phyloP scores from a whole-genome alignment of 2,329 filamentous ascomycete species.

The Helotiales sp. region DNA sequence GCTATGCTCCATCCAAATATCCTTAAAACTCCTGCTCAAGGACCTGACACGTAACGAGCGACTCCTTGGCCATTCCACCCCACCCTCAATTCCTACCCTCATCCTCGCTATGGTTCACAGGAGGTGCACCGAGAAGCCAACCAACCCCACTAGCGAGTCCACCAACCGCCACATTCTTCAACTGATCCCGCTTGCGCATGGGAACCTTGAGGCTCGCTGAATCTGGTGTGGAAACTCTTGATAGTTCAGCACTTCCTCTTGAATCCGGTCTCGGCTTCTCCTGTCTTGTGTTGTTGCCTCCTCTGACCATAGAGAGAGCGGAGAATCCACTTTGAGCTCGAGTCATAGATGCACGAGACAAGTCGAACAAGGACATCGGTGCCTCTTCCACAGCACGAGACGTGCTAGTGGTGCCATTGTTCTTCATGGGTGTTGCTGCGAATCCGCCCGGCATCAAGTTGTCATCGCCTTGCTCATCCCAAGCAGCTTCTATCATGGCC shows the following conservation, averaged over 20 bases:
- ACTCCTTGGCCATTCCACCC: not conserved
- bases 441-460: conserved; percentile 62
- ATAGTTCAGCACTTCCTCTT: conserved; percentile 28
- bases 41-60: not conserved
- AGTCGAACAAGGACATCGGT: conserved; percentile 68
- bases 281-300: conserved; percentile 15
- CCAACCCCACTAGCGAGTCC: conserved; percentile 70
- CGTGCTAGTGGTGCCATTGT: conserved; percentile 34
- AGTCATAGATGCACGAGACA: conserved; percentile 64
- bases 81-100: not conserved
- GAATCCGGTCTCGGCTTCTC: conserved; percentile 11
- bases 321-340: conserved; percentile 64
- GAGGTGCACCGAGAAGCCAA: conserved; percentile 65
- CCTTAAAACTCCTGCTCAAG: not conserved
- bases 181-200: conserved; percentile 73
- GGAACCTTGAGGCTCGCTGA: conserved; percentile 41
- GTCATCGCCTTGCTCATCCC: conserved; percentile 68
- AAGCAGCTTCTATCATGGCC: conserved; percentile 69
- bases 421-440: conserved; percentile 45
- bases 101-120: conserved; percentile 5
- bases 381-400: conserved; percentile 58
- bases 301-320: conserved; percentile 49
- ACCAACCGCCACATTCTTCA: conserved; percentile 69
- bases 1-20: not conserved
- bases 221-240: conserved; percentile 22